A percentile compares a stretch with the other conserved stretches of the same genome.
Evolutionary conservation across 371 early-diverging fungal genomes (phyloP).

Genomic region (Chytridium lagenaria): DNA sequence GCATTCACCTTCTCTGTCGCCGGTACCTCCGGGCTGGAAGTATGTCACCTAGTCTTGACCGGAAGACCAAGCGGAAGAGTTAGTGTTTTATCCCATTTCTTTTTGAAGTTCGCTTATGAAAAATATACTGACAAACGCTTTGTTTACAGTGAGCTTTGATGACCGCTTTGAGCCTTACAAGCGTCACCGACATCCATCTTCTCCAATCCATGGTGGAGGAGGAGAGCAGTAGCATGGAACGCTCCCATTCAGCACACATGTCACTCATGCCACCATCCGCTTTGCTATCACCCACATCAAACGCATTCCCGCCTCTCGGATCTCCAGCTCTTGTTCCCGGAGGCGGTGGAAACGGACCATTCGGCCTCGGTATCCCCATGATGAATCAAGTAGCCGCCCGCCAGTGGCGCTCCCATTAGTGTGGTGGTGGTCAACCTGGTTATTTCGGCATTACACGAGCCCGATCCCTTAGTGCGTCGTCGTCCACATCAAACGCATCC

Average conservation of each 20-base stretch:
- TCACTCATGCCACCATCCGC: too few relatives aligned
- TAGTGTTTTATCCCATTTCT: not conserved
- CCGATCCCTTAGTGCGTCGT: not conserved
- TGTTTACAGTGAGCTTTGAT: conserved; percentile 43
- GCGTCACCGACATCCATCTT: conserved; percentile 31
- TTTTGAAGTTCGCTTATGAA: not conserved
- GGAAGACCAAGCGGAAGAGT: conserved; percentile 50
- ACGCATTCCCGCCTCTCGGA: conserved; percentile 2
- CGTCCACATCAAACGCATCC: not conserved
- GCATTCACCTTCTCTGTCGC: conserved; percentile 38
- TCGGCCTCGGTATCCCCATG: conserved; percentile 1
- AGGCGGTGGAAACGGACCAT: conserved; percentile 7
- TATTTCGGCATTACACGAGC: conserved; percentile 9
- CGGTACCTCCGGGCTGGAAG: conserved; percentile 24
- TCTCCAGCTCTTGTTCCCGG: conserved; percentile 3
- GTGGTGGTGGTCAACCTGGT: not conserved
- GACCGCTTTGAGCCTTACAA: conserved; percentile 53
- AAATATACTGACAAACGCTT: too few relatives aligned
- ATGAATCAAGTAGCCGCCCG: not conserved
- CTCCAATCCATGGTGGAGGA: conserved; percentile 21
- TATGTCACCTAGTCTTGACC: conserved; percentile 23
- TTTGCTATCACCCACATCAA: not conserved
- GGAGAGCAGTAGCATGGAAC: not conserved
- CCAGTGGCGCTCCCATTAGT: too few relatives aligned
- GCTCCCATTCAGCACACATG: conserved; percentile 1